These are phyloP conservation scores for Penicillium alfredii DNA, from an alignment of 495 filamentous ascomycete species.

Conservation along the genomic window DNA sequence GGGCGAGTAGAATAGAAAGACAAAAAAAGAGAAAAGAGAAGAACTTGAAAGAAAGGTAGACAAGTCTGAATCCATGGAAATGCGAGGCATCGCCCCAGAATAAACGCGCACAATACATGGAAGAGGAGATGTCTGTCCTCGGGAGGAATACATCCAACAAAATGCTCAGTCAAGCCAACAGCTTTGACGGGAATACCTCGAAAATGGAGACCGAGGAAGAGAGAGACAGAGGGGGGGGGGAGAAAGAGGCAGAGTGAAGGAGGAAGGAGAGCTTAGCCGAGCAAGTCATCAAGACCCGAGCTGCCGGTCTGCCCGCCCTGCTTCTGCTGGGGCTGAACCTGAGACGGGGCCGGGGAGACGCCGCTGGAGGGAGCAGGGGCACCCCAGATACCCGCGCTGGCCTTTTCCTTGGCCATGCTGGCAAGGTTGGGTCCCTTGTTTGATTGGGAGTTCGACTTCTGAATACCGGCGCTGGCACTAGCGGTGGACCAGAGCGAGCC, in stretches of 20 bases:
- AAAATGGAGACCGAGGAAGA: background rate
- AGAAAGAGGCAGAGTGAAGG: background rate
- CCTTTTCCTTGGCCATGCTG: conserved; percentile 93
- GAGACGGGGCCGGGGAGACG: conserved; percentile 30
- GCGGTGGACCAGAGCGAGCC: conserved; percentile 77
- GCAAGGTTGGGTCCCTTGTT: conserved; percentile 73
- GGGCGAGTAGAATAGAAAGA: too few relatives aligned
- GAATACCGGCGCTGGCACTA: conserved; percentile 67
- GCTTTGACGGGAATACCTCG: too few relatives aligned
- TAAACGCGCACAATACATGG: too few relatives aligned
- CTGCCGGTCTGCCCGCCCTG: conserved; percentile 42
- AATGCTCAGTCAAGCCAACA: too few relatives aligned
- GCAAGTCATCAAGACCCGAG: conserved; percentile 55
- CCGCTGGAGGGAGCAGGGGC: conserved; percentile 42
- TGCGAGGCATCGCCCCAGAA: too few relatives aligned
- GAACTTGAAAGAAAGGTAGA: too few relatives aligned
- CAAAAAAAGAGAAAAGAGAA: too few relatives aligned
- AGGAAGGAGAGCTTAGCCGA: conserved; percentile 42
- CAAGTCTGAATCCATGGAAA: too few relatives aligned
- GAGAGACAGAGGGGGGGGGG: background rate
- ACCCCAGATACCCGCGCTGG: conserved; percentile 91
- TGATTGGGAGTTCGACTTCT: conserved; percentile 60
- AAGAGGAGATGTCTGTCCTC: too few relatives aligned
- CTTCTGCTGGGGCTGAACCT: conserved; percentile 21
- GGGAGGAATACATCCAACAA: too few relatives aligned